Evolutionary conservation across 2,329 filamentous ascomycete genomes (phyloP).

Genomic region (Fusarium sp.): DNA sequence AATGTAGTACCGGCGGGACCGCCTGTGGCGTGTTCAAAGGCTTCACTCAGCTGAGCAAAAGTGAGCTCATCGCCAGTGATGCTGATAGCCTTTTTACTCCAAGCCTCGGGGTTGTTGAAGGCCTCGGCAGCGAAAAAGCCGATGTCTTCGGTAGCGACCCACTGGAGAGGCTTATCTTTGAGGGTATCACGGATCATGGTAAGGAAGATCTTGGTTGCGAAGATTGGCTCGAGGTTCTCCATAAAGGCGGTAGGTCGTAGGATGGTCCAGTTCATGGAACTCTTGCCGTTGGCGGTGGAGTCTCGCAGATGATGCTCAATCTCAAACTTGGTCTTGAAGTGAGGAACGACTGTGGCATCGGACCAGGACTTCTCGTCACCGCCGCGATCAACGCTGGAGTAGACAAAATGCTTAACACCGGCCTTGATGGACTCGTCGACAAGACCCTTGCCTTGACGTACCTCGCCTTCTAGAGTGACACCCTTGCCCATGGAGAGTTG

Average conservation of each 20-base stretch:
- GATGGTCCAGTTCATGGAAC: conserved; percentile 52
- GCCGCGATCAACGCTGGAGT: conserved; percentile 43
- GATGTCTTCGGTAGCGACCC: conserved; percentile 24
- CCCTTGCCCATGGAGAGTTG: conserved; percentile 33
- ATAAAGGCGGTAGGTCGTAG: conserved; percentile 55
- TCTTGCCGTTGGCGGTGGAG: conserved; percentile 12
- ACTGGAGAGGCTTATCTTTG: conserved; percentile 42
- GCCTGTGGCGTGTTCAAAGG: conserved; percentile 14
- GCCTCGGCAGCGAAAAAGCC: conserved; percentile 24
- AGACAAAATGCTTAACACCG: conserved; percentile 46
- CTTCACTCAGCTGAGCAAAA: conserved; percentile 18
- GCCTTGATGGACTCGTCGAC: conserved; percentile 24
- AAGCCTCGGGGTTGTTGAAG: neutral
- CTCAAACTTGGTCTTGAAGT: conserved; percentile 32
- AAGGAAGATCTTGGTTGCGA: conserved; percentile 48
- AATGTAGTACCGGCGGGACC: conserved; percentile 18
- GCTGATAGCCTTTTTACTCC: conserved; percentile 12
- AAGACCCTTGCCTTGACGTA: conserved; percentile 28
- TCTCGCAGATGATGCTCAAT: conserved; percentile 29
- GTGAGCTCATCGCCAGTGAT: conserved; percentile 28
- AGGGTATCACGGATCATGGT: conserved; percentile 48
- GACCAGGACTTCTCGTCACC: conserved; percentile 42
- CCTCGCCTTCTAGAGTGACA: conserved; percentile 15
- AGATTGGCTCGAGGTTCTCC: conserved; percentile 52
- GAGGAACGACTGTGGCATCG: conserved; percentile 40